phyloP scores from a whole-genome alignment of 2,329 filamentous ascomycete genomes.

The Aspergillus ochraceus region DNA sequence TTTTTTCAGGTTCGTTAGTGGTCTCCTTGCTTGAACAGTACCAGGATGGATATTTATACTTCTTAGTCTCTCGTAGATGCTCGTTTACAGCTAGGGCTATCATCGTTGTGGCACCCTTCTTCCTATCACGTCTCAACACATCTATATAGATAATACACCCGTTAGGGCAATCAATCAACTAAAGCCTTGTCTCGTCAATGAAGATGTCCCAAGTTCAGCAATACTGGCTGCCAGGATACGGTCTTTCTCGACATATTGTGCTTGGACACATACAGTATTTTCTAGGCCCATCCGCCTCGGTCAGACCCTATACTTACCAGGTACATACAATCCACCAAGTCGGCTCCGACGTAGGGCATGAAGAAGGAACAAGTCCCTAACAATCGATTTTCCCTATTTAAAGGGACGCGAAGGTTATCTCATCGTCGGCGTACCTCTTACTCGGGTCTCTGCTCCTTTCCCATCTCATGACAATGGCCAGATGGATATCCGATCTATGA shows the following conservation, averaged over 20 bases:
- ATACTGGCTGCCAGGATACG: slow-evolving; percentile 52
- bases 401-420: slow-evolving; percentile 52
- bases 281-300: slow-evolving; percentile 48
- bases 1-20: background rate
- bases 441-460: slow-evolving; percentile 36
- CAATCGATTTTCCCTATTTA: slow-evolving; percentile 18
- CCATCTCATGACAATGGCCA: background rate
- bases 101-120: background rate
- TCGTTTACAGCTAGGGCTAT: background rate
- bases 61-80: slow-evolving; percentile 2
- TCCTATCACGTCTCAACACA: background rate
- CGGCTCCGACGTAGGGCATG: background rate
- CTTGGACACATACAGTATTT: slow-evolving; percentile 51
- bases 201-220: slow-evolving; percentile 42
- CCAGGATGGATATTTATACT: slow-evolving; percentile 8
- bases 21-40: slow-evolving; percentile 12
- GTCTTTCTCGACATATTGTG: slow-evolving; percentile 51
- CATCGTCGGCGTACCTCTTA: slow-evolving; percentile 47
- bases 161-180: background rate
- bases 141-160: background rate
- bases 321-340: slow-evolving; percentile 26
- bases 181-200: background rate
- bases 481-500: background rate
- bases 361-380: slow-evolving; percentile 20
- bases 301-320: slow-evolving; percentile 50